phyloP scores from a whole-genome alignment of 768 basidiomycete genomes.

The Calocera cornea region DNA sequence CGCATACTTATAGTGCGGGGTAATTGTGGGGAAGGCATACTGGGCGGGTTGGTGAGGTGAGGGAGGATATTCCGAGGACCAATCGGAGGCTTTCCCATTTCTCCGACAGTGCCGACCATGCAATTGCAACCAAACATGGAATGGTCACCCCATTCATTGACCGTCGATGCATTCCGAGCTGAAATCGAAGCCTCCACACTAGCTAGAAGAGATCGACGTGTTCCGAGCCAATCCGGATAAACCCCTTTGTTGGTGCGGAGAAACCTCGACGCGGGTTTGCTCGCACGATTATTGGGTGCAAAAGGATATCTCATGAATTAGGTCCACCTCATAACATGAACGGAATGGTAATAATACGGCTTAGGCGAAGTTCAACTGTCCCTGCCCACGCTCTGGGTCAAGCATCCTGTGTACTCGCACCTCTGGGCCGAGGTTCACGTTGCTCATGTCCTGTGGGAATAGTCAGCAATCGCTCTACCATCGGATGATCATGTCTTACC shows the following conservation, averaged over 20 bases:
- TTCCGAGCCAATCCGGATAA: background rate
- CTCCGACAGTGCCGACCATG: background rate
- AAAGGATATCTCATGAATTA: background rate
- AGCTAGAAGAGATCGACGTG: background rate
- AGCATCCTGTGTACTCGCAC: slow-evolving; percentile 64
- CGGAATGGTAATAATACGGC: background rate
- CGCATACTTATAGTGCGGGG: slow-evolving; percentile 1
- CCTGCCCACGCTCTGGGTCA: slow-evolving; percentile 14
- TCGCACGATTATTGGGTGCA: too few species aligned
- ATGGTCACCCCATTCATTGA: background rate
- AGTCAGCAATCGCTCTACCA: background rate
- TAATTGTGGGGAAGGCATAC: background rate
- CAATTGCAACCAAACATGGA: background rate
- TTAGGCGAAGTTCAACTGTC: background rate
- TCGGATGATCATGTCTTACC: slow-evolving; percentile 14
- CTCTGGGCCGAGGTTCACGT: slow-evolving; percentile 47
- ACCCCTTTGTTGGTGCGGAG: background rate
- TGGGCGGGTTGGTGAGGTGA: background rate
- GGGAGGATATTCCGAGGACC: background rate
- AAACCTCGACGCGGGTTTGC: background rate
- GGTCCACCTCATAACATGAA: background rate
- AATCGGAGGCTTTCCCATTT: background rate
- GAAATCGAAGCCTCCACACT: background rate
- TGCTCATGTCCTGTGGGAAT: slow-evolving; percentile 50
- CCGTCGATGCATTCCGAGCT: background rate